Evolutionary conservation across 352 stramenopile species (phyloP), one percentile per base, ranked within the genome.

Genomic region (Bremia lactucae): DNA sequence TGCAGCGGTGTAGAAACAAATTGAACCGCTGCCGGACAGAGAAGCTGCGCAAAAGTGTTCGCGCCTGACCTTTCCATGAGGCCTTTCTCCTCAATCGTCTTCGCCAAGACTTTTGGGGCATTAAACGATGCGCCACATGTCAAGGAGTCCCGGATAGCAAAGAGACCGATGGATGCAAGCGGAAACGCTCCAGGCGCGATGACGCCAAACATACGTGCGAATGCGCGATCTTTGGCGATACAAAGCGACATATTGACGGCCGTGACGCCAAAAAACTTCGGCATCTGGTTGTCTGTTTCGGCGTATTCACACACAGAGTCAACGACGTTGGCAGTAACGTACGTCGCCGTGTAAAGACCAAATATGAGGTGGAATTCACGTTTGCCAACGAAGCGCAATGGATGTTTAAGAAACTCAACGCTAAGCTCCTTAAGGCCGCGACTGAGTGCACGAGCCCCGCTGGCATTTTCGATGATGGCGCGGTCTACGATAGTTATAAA

Each of bases 171-270:
- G 8, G 83, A 88, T 15, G 64, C 50, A 14, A 93, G 54, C 7
- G 82, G 80, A 36, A 96, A 90, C 24, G 82, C 59, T 0, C 61
- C 56, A 9, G 83, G 80, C 6, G 64, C 69, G 36, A 85, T 83
- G 33, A 88, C 77, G 16, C 86, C 86, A 49, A 96, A 96, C 86
- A 95, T 95, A 24, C 72, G 71, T 26, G 86, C 82, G 48, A 95
- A 96, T n/a, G 79, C 81, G 45, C 76, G 82, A 46, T 95, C 86
- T 52, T 96, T 96, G 49, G 80, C 76, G 39, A 96, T 92, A 46
- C 80, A 92, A 33, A 91, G 65, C 43, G 75, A 80, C 76, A 96
- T 93, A 62, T 96, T 96, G 45, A 94, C 86, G 4, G 77, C 65
- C 3, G 84, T 94, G 15, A 82, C 94, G 49, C 65, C 65, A 23